A percentile compares a stretch with the other conserved stretches of the same genome.
phyloP scores from a whole-genome alignment of 495 filamentous ascomycete species.

The Lasiosphaeria ovina region DNA sequence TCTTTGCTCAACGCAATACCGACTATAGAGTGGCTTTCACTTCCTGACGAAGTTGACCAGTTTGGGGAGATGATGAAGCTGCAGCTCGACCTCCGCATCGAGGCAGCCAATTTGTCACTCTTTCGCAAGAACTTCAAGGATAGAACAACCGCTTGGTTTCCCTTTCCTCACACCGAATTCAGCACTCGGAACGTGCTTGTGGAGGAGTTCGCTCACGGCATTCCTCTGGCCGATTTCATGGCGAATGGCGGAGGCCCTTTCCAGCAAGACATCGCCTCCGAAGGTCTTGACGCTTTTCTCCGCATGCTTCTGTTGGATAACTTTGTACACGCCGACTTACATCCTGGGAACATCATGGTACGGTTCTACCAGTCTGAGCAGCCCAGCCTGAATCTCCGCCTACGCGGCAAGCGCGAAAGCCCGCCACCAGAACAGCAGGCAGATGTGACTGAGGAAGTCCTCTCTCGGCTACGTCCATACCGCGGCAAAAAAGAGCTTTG shows the following conservation, averaged over 20 bases:
- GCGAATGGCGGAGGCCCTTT: slow-evolving; percentile 89
- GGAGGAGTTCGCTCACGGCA: slow-evolving; percentile 94
- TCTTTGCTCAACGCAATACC: slow-evolving; percentile 80
- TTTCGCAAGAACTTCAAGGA: slow-evolving; percentile 91
- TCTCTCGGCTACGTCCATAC: slow-evolving; percentile 73
- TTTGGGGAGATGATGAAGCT: slow-evolving; percentile 99
- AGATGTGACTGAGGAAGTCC: slow-evolving; percentile 86
- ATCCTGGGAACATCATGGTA: slow-evolving; percentile 99
- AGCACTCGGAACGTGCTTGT: slow-evolving; percentile 89
- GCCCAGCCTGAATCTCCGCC: slow-evolving; percentile 56
- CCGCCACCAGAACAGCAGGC: slow-evolving; percentile 46
- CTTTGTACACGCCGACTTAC: slow-evolving; percentile 97
- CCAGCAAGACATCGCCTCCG: slow-evolving; percentile 89
- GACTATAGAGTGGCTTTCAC: slow-evolving; percentile 95
- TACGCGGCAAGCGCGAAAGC: slow-evolving; percentile 38
- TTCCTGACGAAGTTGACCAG: slow-evolving; percentile 89
- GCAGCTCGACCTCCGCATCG: slow-evolving; percentile 93
- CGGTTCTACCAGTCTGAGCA: slow-evolving; percentile 87
- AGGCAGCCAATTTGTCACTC: slow-evolving; percentile 80
- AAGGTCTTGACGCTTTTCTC: slow-evolving; percentile 96
- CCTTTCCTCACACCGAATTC: slow-evolving; percentile 87
- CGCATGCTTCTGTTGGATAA: slow-evolving; percentile 98
- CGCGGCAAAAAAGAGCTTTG: slow-evolving; percentile 61
- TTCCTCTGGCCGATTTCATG: slow-evolving; percentile 86
- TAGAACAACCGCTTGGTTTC: slow-evolving; percentile 91